Evolutionary conservation across 495 filamentous ascomycete genomes (phyloP).

Genomic region (Rhypophila decipiens): DNA sequence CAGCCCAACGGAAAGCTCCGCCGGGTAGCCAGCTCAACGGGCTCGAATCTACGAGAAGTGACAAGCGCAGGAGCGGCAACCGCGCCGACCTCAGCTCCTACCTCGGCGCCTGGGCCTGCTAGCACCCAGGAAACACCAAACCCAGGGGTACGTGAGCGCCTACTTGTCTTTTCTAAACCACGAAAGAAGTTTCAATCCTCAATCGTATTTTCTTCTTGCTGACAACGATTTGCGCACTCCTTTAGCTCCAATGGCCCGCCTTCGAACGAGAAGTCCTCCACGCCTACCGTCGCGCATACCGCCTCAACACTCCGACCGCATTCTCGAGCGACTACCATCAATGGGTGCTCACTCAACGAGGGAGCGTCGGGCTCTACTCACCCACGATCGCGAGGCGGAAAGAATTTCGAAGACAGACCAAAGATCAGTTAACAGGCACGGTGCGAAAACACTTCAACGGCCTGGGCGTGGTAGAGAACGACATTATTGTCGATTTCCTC

Average conservation of each 20-base stretch:
- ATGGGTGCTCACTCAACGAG: conserved; percentile 60
- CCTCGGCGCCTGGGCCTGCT: conserved; percentile 10
- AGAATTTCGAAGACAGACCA: conserved; percentile 59
- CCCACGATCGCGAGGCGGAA: conserved; percentile 65
- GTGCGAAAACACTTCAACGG: conserved; percentile 90
- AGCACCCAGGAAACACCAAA: conserved; percentile 15
- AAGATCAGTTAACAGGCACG: conserved; percentile 71
- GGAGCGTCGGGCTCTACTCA: conserved; percentile 60
- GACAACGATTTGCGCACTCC: background rate
- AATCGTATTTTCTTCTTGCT: background rate
- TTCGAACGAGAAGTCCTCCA: conserved; percentile 68
- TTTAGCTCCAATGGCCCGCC: conserved; percentile 69
- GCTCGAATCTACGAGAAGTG: conserved; percentile 37
- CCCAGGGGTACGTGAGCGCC: conserved; percentile 22
- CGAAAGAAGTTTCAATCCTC: background rate
- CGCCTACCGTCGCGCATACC: conserved; percentile 72
- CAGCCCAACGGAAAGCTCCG: conserved; percentile 41
- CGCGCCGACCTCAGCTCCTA: conserved; percentile 14
- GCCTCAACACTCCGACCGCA: conserved; percentile 61
- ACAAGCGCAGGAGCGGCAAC: conserved; percentile 21
- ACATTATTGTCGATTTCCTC: conserved; percentile 79
- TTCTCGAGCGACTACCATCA: conserved; percentile 67
- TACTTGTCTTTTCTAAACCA: background rate
- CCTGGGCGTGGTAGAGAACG: conserved; percentile 74
- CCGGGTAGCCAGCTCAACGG: conserved; percentile 38